Percentiles rank a stretch among this genome's conserved stretches.
phyloP scores from a whole-genome alignment of 2,329 filamentous ascomycete genomes.

The Pseudogymnoascus sp. region DNA sequence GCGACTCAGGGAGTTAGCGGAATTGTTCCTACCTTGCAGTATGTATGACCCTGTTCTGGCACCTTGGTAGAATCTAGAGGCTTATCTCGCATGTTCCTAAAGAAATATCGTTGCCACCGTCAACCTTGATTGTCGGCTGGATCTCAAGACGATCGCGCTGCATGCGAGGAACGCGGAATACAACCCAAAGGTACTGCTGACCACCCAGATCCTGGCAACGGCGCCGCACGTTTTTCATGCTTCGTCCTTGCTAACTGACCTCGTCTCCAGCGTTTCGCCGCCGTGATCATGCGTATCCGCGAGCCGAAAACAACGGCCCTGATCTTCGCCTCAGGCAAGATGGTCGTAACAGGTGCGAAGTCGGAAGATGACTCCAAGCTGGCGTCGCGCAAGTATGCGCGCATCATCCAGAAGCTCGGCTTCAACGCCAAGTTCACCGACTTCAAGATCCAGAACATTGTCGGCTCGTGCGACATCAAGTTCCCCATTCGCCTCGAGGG shows the following conservation, averaged over 20 bases:
- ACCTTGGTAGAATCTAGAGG: constrained; percentile 33
- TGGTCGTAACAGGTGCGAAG: constrained; percentile 98
- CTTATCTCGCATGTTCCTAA: constrained; percentile 46
- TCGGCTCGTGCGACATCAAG: constrained; percentile 98
- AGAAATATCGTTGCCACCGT: constrained; percentile 99
- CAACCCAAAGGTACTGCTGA: constrained; percentile 77
- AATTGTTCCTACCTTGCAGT: constrained; percentile 91
- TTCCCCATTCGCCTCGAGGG: constrained; percentile 97
- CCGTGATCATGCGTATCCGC: constrained; percentile 99
- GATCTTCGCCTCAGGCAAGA: constrained; percentile 98
- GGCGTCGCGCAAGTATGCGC: constrained; percentile 92
- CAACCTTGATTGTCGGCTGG: constrained; percentile 93
- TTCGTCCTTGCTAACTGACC: constrained; percentile 32
- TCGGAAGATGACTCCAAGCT: constrained; percentile 97
- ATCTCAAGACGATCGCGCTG: constrained; percentile 97
- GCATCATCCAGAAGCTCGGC: constrained; percentile 98
- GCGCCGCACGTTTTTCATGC: constrained; percentile 32
- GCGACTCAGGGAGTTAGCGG: constrained; percentile 78
- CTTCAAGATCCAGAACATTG: constrained; percentile 99
- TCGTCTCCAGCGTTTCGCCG: constrained; percentile 76
- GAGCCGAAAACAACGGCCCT: constrained; percentile 97
- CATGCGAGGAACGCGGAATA: constrained; percentile 98
- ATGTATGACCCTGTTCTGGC: constrained; percentile 56
- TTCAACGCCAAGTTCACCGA: constrained; percentile 99
- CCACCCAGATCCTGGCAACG: constrained; percentile 32